Conservation (phyloP, 345 rosid genomes). For the Lumnitzera racemosa region DNA sequence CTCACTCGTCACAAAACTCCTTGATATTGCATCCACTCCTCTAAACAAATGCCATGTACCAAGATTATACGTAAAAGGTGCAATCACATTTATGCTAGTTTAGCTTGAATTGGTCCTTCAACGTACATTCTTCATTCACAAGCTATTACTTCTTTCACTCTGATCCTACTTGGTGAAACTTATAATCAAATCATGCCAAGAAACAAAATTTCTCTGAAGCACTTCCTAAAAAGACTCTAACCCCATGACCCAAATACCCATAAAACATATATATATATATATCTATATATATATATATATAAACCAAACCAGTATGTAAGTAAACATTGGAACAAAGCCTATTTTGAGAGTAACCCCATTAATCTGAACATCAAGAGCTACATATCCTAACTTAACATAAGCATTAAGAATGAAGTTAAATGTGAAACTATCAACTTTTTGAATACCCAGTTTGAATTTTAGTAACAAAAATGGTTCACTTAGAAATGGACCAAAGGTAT, state of each 20-base stretch:
- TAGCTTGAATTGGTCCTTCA: too few species aligned
- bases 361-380: slow-evolving; percentile 39
- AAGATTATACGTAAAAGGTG: too few species aligned
- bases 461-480: slow-evolving; percentile 32
- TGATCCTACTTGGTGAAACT: slow-evolving; percentile 53
- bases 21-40: too few species aligned
- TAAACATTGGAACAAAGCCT: slow-evolving; percentile 58
- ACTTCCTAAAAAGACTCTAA: slow-evolving; percentile 58
- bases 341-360: slow-evolving; percentile 46
- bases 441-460: slow-evolving; percentile 16
- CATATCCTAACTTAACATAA: slow-evolving; percentile 20
- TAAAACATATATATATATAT: too few species aligned
- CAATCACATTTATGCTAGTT: too few species aligned
- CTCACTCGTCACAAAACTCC: too few species aligned
- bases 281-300: too few species aligned
- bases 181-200: slow-evolving; percentile 81
- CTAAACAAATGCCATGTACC: too few species aligned
- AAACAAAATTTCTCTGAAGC: slow-evolving; percentile 49
- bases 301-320: slow-evolving; percentile 58
- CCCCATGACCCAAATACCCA: slow-evolving; percentile 24
- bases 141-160: too few species aligned
- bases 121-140: too few species aligned
- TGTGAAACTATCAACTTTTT: slow-evolving; percentile 51
- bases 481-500: slow-evolving; percentile 34
- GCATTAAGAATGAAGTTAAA: slow-evolving; percentile 46